phyloP scores from a whole-genome alignment of 768 basidiomycete species.

The Rhizopogon sp. region DNA sequence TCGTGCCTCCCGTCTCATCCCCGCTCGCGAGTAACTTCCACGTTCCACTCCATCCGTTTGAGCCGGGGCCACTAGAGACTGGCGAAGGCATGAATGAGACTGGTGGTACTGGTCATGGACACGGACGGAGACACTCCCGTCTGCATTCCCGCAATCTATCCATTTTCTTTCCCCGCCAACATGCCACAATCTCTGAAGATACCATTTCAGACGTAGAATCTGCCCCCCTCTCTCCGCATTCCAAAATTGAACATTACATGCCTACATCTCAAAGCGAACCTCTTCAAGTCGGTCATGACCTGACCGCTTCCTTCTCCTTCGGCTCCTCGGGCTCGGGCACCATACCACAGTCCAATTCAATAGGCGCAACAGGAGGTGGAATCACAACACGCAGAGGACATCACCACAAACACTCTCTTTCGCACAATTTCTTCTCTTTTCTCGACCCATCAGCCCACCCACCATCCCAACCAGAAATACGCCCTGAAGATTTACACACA shows the following conservation, averaged over 20 bases:
- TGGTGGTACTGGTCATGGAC: conserved; percentile 7
- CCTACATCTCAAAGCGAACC: conserved; percentile 36
- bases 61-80: conserved; percentile 18
- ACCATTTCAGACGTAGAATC: conserved; percentile 42
- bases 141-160: conserved; percentile 91
- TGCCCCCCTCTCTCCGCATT: conserved; percentile 35
- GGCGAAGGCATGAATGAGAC: conserved; percentile 14
- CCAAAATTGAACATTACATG: conserved; percentile 29
- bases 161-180: conserved; percentile 79
- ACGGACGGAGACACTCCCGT: conserved; percentile 52
- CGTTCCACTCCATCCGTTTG: conserved; percentile 17
- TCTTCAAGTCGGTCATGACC: conserved; percentile 33
- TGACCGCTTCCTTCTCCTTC: conserved; percentile 57
- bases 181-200: conserved; percentile 64
- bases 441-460: conserved; percentile 58
- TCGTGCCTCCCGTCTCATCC: conserved; percentile 20
- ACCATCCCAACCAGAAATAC: conserved; percentile 9
- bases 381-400: conserved; percentile 52
- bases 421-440: conserved; percentile 95
- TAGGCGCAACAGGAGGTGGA: conserved; percentile 9
- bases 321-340: conserved; percentile 31
- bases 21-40: conserved; percentile 25
- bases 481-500: conserved; percentile 40
- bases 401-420: conserved; percentile 91
- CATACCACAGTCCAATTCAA: conserved; percentile 28